These are phyloP conservation scores for Xylaria multiplex DNA, from an alignment of 2,329 filamentous ascomycete genomes.

Conservation along the genomic window DNA sequence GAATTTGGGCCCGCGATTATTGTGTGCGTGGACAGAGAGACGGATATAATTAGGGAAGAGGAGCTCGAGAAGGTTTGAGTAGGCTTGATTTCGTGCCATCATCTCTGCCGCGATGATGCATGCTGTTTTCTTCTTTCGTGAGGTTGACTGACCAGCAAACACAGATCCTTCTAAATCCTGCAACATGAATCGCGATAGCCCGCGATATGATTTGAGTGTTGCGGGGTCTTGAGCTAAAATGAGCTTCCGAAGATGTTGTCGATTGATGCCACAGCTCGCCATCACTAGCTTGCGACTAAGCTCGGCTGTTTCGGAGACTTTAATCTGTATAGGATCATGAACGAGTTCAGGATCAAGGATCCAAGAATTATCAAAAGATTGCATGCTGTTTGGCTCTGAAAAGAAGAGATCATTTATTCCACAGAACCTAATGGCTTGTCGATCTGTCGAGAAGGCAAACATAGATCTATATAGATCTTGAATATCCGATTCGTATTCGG, in stretches of 20 bases:
- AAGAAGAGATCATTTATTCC: slow-evolving; percentile 49
- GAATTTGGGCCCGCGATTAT: slow-evolving; percentile 55
- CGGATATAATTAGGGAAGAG: slow-evolving; percentile 57
- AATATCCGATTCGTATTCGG: slow-evolving; percentile 42
- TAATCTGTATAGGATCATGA: slow-evolving; percentile 48
- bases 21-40: slow-evolving; percentile 59
- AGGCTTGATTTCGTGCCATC: slow-evolving; percentile 57
- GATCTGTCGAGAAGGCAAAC: slow-evolving; percentile 8
- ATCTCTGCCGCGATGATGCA: slow-evolving; percentile 49
- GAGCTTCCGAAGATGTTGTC: slow-evolving; percentile 43
- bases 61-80: slow-evolving; percentile 59
- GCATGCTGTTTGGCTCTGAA: slow-evolving; percentile 43
- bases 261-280: slow-evolving; percentile 51
- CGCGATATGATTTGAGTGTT: slow-evolving; percentile 63
- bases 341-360: slow-evolving; percentile 38
- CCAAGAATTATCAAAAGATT: slow-evolving; percentile 17
- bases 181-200: slow-evolving; percentile 69
- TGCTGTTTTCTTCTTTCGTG: slow-evolving; percentile 46
- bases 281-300: slow-evolving; percentile 49
- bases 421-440: slow-evolving; percentile 16
- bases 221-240: slow-evolving; percentile 47
- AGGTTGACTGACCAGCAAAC: slow-evolving; percentile 37
- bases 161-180: slow-evolving; percentile 50
- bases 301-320: slow-evolving; percentile 45
- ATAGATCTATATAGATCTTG: slow-evolving; percentile 43